Percentiles rank a stretch among this genome's conserved stretches.
phyloP scores from a whole-genome alignment of 768 basidiomycete genomes.

The Podaxis sp. region DNA sequence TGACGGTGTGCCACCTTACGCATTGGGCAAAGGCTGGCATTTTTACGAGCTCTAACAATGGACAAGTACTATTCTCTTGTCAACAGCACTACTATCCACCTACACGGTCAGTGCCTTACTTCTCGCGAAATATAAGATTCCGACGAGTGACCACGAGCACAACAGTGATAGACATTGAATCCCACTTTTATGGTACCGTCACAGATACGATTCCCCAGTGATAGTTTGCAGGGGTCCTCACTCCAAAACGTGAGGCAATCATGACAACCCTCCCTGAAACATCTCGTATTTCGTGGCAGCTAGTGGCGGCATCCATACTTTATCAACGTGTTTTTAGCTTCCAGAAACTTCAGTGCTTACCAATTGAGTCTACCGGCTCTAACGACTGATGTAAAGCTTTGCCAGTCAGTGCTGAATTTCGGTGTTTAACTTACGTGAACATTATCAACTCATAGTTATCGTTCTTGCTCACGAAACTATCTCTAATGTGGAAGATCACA shows the following conservation, averaged over 20 bases:
- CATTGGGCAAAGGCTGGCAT: neutral
- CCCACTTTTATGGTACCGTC: neutral
- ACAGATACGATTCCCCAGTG: neutral
- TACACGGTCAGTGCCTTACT: neutral
- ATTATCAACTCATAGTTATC: neutral
- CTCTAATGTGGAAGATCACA: neutral
- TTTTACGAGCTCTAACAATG: too few species aligned
- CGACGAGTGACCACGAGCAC: neutral
- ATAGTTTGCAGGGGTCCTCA: neutral
- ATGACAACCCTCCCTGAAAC: neutral
- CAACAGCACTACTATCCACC: too few species aligned
- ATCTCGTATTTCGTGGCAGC: neutral
- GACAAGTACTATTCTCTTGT: too few species aligned
- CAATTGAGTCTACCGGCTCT: neutral
- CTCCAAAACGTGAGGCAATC: neutral
- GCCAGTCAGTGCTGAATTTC: neutral
- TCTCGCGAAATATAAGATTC: neutral
- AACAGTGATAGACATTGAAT: neutral
- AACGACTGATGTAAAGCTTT: neutral
- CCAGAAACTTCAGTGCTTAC: neutral
- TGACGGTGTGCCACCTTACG: neutral
- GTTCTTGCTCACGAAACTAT: neutral
- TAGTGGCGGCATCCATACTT: neutral
- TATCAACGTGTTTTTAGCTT: constrained; percentile 2
- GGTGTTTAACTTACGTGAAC: constrained; percentile 9